Conservation (phyloP, 495 filamentous ascomycete species). For the Parmelia sp. region DNA sequence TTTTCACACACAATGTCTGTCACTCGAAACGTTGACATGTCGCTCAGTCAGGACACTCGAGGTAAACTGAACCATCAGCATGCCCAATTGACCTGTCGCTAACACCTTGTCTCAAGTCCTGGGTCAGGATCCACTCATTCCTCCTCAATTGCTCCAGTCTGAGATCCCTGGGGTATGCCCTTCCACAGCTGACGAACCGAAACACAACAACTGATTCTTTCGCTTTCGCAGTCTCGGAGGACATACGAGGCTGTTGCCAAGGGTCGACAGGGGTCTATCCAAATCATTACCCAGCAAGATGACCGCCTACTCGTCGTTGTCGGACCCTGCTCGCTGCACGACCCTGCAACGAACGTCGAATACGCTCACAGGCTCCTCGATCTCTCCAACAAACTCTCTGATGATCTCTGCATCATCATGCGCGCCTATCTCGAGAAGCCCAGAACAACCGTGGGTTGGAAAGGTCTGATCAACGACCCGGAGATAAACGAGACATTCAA, state of each 20-base stretch:
- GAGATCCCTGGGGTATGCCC: constrained; percentile 76
- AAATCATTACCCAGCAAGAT: constrained; percentile 68
- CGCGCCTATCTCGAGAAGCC: constrained; percentile 98
- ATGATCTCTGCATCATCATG: constrained; percentile 94
- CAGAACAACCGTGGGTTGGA: constrained; percentile 97
- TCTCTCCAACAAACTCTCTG: constrained; percentile 82
- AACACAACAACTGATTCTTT: background rate
- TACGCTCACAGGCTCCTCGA: constrained; percentile 81
- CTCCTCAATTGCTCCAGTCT: constrained; percentile 76
- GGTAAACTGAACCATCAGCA: constrained; percentile 32
- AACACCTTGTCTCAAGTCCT: constrained; percentile 53
- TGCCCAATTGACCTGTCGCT: constrained; percentile 9
- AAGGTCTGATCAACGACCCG: constrained; percentile 97
- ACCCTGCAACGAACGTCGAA: constrained; percentile 83
- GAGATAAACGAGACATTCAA: constrained; percentile 98
- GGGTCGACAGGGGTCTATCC: constrained; percentile 74
- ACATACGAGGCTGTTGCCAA: constrained; percentile 75
- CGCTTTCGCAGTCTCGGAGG: constrained; percentile 55
- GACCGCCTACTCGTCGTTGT: constrained; percentile 83
- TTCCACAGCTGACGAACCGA: constrained; percentile 27
- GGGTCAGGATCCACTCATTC: constrained; percentile 91
- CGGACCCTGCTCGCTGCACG: constrained; percentile 96
- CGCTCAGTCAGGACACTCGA: constrained; percentile 47
- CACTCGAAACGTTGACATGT: constrained; percentile 36
- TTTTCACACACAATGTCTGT: constrained; percentile 40